Evolutionary conservation across 2,329 filamentous ascomycete genomes (phyloP), one percentile per base, ranked within the genome.

Genomic region (Arthrocladium fulminans): DNA sequence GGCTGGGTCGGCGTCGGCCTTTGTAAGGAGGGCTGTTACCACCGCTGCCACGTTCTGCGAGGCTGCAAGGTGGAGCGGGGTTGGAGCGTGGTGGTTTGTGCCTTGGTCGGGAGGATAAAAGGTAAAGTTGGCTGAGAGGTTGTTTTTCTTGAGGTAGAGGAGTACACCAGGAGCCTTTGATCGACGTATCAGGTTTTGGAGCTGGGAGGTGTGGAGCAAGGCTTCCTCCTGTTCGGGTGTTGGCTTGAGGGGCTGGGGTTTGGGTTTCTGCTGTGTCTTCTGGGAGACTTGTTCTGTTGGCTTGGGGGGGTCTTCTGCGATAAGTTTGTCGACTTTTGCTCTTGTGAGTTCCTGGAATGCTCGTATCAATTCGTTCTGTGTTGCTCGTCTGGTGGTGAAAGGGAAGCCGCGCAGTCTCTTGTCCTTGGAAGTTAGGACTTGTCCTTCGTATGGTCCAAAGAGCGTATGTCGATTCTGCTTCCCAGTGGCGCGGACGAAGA

Each of bases 321-420:
- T 49, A 32, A 97, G 77, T 53, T 86, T 83, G 42, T 80, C 81
- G 40, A 95, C 76, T 66, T 98, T 96, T 13, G 96, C 76, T 13
- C 92, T 76, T 0, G 92, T 98, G 25, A 98, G 75, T 68, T 98
- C 92, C 53, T 94, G 85, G 60, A 96, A 98, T 1, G 85, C 85
- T 32, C 90, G 80, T 84, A 97, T 92, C 0, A 98, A 80, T 65
- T 98, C 92, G 41, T 84, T 86, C 61, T 97, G 89, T 0, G 92
- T 98, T 0, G 92, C 88, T 49, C 92, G 76, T 10, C 88, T 79
- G 7, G 92, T 98, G 64, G 78, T 95, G 65, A 98, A 98, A 0
- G 92, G 92, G 54, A 98, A 96, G 0, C 86, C 84, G 48, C 92
- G 77, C 59, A 95, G 75, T 29, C 92, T 76, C 1, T 81, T 72